phyloP scores from a whole-genome alignment of 1,139 yeast species.

The Keqinozyma sinolaborantium region DNA sequence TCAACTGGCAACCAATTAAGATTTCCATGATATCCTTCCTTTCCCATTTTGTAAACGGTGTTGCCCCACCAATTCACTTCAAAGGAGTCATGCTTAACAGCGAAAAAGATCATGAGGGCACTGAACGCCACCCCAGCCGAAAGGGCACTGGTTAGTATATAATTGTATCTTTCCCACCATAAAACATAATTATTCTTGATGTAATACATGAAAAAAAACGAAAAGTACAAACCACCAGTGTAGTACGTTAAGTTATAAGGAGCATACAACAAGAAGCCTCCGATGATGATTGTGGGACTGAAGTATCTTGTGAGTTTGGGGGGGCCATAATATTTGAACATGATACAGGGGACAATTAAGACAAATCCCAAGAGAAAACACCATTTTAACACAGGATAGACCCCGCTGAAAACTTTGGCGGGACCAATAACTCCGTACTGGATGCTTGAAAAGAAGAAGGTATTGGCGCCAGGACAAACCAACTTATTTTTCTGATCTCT shows the following conservation, averaged over 20 bases:
- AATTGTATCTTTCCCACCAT: slow-evolving; percentile 69
- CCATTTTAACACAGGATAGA: slow-evolving; percentile 47
- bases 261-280: slow-evolving; percentile 41
- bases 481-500: slow-evolving; percentile 36
- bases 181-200: slow-evolving; percentile 44
- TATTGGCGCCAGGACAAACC: slow-evolving; percentile 47
- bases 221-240: slow-evolving; percentile 48
- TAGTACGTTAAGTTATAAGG: slow-evolving; percentile 57
- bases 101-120: slow-evolving; percentile 54
- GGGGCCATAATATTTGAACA: slow-evolving; percentile 34
- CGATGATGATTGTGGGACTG: slow-evolving; percentile 40
- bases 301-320: slow-evolving; percentile 24
- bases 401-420: slow-evolving; percentile 44
- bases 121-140: slow-evolving; percentile 60
- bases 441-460: slow-evolving; percentile 51
- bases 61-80: slow-evolving; percentile 62
- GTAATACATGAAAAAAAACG: slow-evolving; percentile 50
- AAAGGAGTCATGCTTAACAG: slow-evolving; percentile 44
- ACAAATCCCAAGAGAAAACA: slow-evolving; percentile 54
- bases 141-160: slow-evolving; percentile 54
- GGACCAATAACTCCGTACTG: slow-evolving; percentile 67
- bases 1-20: slow-evolving; percentile 30
- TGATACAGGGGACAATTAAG: slow-evolving; percentile 38
- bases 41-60: slow-evolving; percentile 38
- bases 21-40: slow-evolving; percentile 34